phyloP scores from a whole-genome alignment of 139 green algal species.

The Edaphochlamys debaryana region DNA sequence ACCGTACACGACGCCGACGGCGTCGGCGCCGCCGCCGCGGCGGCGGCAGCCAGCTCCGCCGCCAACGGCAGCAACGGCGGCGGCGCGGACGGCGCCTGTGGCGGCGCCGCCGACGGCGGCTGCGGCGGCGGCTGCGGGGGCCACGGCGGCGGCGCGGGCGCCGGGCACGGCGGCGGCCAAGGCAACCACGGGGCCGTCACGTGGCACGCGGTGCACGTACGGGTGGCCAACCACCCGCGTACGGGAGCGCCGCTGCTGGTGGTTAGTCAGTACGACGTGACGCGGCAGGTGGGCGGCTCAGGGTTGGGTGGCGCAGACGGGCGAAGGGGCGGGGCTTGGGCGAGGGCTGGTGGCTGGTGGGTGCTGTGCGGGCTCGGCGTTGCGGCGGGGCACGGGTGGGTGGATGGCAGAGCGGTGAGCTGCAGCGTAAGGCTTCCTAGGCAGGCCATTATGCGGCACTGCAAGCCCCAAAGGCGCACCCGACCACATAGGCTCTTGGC shows the following conservation, averaged over 20 bases:
- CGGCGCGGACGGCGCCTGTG: background rate
- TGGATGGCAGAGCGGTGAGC: too few relatives aligned
- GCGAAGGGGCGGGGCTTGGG: too few relatives aligned
- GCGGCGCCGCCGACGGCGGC: background rate
- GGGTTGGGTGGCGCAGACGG: too few relatives aligned
- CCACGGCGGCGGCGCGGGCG: background rate
- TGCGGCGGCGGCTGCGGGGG: background rate
- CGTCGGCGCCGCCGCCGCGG: background rate
- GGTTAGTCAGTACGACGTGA: constrained; percentile 34
- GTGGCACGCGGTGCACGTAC: constrained; percentile 30
- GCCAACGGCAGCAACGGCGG: background rate
- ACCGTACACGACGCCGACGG: background rate
- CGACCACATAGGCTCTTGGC: too few relatives aligned
- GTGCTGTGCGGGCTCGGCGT: too few relatives aligned
- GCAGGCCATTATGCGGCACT: too few relatives aligned
- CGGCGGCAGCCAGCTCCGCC: background rate
- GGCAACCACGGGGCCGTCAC: background rate
- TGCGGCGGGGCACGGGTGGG: too few relatives aligned
- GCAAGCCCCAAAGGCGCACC: too few relatives aligned
- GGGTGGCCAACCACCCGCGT: constrained; percentile 8
- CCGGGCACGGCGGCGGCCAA: background rate
- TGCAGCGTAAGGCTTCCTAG: too few relatives aligned
- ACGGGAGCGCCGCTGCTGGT: constrained; percentile 18
- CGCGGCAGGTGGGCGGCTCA: background rate
- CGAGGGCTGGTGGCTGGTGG: too few relatives aligned